phyloP scores from a whole-genome alignment of 2,329 filamentous ascomycete species.

The Aspergillus hortae region DNA sequence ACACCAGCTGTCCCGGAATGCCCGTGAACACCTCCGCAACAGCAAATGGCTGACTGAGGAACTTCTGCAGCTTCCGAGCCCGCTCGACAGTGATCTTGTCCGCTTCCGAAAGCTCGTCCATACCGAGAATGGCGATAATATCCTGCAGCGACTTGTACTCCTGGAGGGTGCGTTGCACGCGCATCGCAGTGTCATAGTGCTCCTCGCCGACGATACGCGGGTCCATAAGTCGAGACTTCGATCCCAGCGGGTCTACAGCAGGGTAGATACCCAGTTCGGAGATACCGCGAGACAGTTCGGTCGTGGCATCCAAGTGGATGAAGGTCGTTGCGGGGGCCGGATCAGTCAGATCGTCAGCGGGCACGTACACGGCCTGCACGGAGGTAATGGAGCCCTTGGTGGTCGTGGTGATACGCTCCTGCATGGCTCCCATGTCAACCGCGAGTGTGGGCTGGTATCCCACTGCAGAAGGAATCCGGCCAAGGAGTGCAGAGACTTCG shows the following conservation, averaged over 20 bases:
- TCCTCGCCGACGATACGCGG: constrained; percentile 97
- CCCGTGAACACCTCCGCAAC: constrained; percentile 67
- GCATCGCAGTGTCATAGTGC: constrained; percentile 91
- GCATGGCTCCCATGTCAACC: constrained; percentile 99
- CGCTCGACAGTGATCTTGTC: constrained; percentile 99
- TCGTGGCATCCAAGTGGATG: constrained; percentile 99
- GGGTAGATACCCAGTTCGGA: constrained; percentile 99
- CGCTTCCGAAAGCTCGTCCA: constrained; percentile 98
- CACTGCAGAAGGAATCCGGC: constrained; percentile 99
- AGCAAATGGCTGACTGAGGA: constrained; percentile 99
- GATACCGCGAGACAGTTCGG: constrained; percentile 99
- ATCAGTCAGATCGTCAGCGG: constrained; percentile 99
- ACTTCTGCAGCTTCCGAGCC: constrained; percentile 99
- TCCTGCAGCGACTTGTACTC: constrained; percentile 99
- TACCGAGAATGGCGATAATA: constrained; percentile 99
- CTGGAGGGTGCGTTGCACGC: constrained; percentile 98
- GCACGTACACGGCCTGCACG: constrained; percentile 99
- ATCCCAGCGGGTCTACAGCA: constrained; percentile 98
- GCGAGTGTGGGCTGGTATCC: constrained; percentile 99
- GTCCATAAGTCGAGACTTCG: constrained; percentile 99
- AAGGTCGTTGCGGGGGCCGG: constrained; percentile 99
- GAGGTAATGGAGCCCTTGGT: constrained; percentile 99
- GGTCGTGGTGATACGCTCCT: constrained; percentile 99
- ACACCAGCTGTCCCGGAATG: constrained; percentile 95
- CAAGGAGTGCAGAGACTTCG: constrained; percentile 97